Base-by-base conservation (phyloP, 163 green algal species). In the Smithsoniella earleae region DNA sequence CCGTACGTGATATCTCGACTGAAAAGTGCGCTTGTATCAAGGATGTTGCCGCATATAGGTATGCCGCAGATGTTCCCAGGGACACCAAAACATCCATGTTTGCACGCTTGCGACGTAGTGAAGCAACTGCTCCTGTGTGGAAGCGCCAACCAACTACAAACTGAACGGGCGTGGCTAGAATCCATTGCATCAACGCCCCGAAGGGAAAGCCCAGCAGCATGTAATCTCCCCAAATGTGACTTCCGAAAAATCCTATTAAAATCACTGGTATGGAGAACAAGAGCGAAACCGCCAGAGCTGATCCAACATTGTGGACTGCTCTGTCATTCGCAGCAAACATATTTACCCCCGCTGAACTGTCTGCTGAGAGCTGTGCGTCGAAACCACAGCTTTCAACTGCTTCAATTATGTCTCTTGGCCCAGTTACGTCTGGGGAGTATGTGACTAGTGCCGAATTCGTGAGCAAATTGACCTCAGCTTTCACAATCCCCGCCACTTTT, bases 31-130 rank as follows among this genome's bases (percentile, higher is more conserved):
- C 10, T 16, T 69, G 58, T 31, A 69, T 30, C 3, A 88, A 66
- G 0, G 79, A 76, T 3, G 83, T 58, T 2, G 84, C 69, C 37
- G 78, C 89, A 83, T 96, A 96, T 34, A 88, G 34, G 80, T 97
- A 99, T 4, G 85, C 85, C 36, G 91, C 90, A 64, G 90, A 95
- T 37, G 94, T 98, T 54, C 91, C 94, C 54, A 99, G 82, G 3
- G 87, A 88, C 4, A 99, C 89, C 31, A 99, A 85, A 46, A 98
- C 64, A 76, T 99, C 93, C 95, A 99, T 97, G 84, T 98, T 97
- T 63, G 91, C 90, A 52, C 82, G 77, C 4, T 86, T 84, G 33
- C 87, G 72, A n/a, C 76, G 75, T n/a, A 95, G 77, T 3, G 89
- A 80, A 66, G 88, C 86, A 16, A 34, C 85, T 6, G 84, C 81